Base-by-base conservation (phyloP, 2,329 filamentous ascomycete genomes). In the Aspergillus candidus region DNA sequence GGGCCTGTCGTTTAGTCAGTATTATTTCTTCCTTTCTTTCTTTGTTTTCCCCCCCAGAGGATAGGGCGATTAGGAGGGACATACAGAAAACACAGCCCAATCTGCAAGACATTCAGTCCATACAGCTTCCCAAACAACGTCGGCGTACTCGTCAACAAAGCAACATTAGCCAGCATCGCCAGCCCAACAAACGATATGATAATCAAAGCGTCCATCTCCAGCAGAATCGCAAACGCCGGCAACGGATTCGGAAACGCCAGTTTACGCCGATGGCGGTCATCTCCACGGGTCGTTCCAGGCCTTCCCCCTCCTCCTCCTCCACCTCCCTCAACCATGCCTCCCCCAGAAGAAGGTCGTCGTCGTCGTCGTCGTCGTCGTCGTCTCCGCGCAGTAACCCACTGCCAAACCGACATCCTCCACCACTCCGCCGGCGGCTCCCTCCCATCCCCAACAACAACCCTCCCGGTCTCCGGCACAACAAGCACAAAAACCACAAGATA, bases 221-320 rank as follows among this genome's bases (percentile, higher is more conserved):
- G 42, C 29, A 72, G 53, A 27, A 75, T 61, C 6, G 53, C 50
- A 18, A 75, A 54, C 0, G 67, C 65, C 17, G 61, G 58, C 4
- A 73, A 47, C 0, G 72, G 72, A 43, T 75, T 76, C 1, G 72
- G 72, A 22, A 70, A 67, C 3, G 59, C 57, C 4, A 72, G 55
- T 35, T 64, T 66, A 18, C 18, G 18, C 4, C 12, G 44, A 35
- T 14, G 13, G 11, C n/a, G 36, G 15, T 63, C 58, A 8, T 56
- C 53, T 6, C 52, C 48, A 44, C 42, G 51, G 48, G 50, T 35
- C 12, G 46, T 7, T 18, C 6, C 18, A 18, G 18, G 18, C 3
- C 18, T 4, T 18, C 18, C 18, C 6, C 18, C 18, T 18, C 18
- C 6, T 4, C 18, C 18, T 18, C 18, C 18, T 18, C 3, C 18